Evolutionary conservation across 164 flowering plant species (phyloP).

Genomic region (Chloranthus sessilifolius): DNA sequence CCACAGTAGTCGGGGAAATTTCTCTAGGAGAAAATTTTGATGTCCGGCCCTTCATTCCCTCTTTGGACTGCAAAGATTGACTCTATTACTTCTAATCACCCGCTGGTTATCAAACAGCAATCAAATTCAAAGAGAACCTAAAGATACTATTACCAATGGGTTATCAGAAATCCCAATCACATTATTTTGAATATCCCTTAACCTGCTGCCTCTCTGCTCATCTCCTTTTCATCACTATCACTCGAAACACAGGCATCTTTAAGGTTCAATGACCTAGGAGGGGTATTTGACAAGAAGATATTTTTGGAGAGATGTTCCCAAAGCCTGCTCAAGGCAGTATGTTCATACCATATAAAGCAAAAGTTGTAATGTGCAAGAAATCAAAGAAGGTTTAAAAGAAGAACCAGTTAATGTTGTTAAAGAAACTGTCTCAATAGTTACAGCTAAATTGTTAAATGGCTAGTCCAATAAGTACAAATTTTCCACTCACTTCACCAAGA

Average conservation of each 20-base stretch:
- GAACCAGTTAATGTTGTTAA: too few species aligned
- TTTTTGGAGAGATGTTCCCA: slow-evolving; percentile 26
- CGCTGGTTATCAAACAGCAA: too few species aligned
- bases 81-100: too few species aligned
- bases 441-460: too few species aligned
- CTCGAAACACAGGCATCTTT: slow-evolving; percentile 7
- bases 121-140: background rate
- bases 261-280: background rate
- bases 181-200: slow-evolving; percentile 8
- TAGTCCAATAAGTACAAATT: slow-evolving; percentile 39
- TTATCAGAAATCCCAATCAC: slow-evolving; percentile 4
- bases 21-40: slow-evolving; percentile 1
- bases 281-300: slow-evolving; percentile 2
- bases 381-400: too few species aligned
- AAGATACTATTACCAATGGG: slow-evolving; percentile 13
- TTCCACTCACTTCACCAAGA: slow-evolving; percentile 34
- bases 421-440: too few species aligned
- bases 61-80: slow-evolving; percentile 22
- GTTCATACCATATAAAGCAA: background rate
- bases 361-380: background rate
- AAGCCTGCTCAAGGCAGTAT: slow-evolving; percentile 21
- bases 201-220: slow-evolving; percentile 4
- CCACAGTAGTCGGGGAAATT: slow-evolving; percentile 2
- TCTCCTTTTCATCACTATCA: slow-evolving; percentile 8
- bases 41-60: background rate